Evolutionary conservation across 2,329 filamentous ascomycete genomes (phyloP).

Genomic region (Remersonia thermophila): DNA sequence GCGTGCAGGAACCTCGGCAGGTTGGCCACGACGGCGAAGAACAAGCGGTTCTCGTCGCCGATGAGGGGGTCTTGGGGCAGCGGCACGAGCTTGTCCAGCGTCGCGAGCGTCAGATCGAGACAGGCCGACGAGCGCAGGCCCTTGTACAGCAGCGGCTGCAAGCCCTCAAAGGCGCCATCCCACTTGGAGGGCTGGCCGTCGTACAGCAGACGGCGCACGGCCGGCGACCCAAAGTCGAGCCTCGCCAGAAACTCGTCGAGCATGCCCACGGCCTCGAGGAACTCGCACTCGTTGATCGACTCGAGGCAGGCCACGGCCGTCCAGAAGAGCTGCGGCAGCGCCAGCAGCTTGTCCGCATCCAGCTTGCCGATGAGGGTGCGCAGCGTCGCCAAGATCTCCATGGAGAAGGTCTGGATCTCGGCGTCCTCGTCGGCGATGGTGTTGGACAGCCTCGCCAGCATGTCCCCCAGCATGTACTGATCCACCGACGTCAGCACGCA

Average conservation of each 20-base stretch:
- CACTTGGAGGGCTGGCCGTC: conserved; percentile 75
- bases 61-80: conserved; percentile 71
- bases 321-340: conserved; percentile 97
- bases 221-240: conserved; percentile 62
- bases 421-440: conserved; percentile 91
- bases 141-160: conserved; percentile 81
- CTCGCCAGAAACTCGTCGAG: conserved; percentile 76
- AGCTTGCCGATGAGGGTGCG: conserved; percentile 84
- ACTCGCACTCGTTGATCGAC: conserved; percentile 92
- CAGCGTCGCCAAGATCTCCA: conserved; percentile 92
- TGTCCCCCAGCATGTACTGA: conserved; percentile 89
- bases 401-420: conserved; percentile 92
- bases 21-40: conserved; percentile 85
- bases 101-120: conserved; percentile 62
- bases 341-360: conserved; percentile 63
- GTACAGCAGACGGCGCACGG: conserved; percentile 56
- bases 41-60: conserved; percentile 67
- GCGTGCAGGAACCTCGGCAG: conserved; percentile 72
- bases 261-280: conserved; percentile 84
- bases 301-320: conserved; percentile 92
- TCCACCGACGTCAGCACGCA: conserved; percentile 86
- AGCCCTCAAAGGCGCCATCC: conserved; percentile 78
- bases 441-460: conserved; percentile 89
- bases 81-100: conserved; percentile 65
- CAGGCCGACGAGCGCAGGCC: conserved; percentile 79